Conservation (phyloP, 495 filamentous ascomycete species). For the Lophiostoma macrostomum region DNA sequence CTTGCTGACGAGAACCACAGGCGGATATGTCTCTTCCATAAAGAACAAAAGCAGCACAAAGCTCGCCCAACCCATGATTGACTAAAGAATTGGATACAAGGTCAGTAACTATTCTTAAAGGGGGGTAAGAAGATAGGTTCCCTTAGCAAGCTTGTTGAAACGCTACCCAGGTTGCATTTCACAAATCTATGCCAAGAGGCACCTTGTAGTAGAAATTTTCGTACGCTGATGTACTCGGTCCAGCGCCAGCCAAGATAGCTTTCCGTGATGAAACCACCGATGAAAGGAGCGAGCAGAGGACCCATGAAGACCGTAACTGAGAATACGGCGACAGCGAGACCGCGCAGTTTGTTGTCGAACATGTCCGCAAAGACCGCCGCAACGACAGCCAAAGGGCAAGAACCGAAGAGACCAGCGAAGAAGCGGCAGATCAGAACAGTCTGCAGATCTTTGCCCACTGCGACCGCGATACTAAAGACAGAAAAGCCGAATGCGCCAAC, state of each 20-base stretch:
- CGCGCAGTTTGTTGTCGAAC: constrained; percentile 49
- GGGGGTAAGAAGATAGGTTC: too few relatives aligned
- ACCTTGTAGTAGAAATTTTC: too few relatives aligned
- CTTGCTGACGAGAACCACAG: constrained; percentile 35
- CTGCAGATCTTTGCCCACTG: constrained; percentile 40
- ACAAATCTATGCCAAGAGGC: too few relatives aligned
- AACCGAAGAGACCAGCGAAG: constrained; percentile 51
- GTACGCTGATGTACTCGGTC: constrained; percentile 34
- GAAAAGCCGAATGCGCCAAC: constrained; percentile 34
- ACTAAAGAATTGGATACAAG: too few relatives aligned
- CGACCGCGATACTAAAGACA: constrained; percentile 37
- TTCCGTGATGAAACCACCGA: constrained; percentile 25
- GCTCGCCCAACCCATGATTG: constrained; percentile 23
- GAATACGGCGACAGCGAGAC: constrained; percentile 52
- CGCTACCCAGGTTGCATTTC: too few relatives aligned
- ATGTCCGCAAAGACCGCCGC: constrained; percentile 54
- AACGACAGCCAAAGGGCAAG: constrained; percentile 51
- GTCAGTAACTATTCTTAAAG: too few relatives aligned
- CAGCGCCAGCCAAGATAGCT: constrained; percentile 26
- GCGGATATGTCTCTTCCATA: constrained; percentile 33
- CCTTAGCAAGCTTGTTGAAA: too few relatives aligned
- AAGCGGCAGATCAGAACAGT: constrained; percentile 54
- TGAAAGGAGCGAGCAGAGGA: constrained; percentile 20
- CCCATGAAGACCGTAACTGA: constrained; percentile 48
- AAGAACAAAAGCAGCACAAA: constrained; percentile 20